Base-by-base conservation (phyloP, 2,329 filamentous ascomycete species). In the Alternaria triticimaculans region DNA sequence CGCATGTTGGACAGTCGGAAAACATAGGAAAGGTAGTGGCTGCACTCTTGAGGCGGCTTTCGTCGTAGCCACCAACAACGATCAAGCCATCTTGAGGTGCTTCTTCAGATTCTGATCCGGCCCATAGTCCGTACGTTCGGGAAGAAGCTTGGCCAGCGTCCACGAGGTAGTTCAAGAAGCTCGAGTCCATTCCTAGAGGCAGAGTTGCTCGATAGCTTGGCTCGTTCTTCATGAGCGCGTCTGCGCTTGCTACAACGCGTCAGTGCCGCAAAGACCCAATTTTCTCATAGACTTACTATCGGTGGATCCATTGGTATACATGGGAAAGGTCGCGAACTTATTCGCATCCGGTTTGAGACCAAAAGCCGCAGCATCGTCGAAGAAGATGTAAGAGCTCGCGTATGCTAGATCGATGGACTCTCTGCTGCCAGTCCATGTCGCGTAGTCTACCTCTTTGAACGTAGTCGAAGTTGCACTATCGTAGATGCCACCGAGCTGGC, bases 91-190 rank as follows among this genome's bases (percentile, higher is more conserved):
- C 65, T 46, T 70, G 65, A 43, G 67, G 63, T 6, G 67, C 55
- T 23, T 58, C 61, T 44, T 66, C 65, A 4, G 65, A 70, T 51
- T 68, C 67, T 18, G 67, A 70, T 28, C 67, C 67, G 30, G 57
- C 65, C 67, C 67, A 70, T 14, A 70, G 23, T 53, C 67, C 67
- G 26, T 65, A 70, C 4, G 65, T 68, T 30, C 63, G 61, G 6
- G 67, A 70, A n/a, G 67, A 70, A 50, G 67, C 65, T 53, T 70
- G 67, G 4, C 61, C 67, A 12, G 67, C 58, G 14, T 70, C 65
- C 12, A 64, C 65, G 37, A 70, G 63, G 41, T 56, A 56, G 30
- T 70, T 68, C 30, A 68, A 46, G 33, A 70, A 70, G 8, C 63
- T 68, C 5, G 65, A 68, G 23, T 68, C 51, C 50, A 60, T 55